Evolutionary conservation across 139 green algal species (phyloP), one percentile per base, ranked within the genome.

Genomic region (Coccomyxa sp.): DNA sequence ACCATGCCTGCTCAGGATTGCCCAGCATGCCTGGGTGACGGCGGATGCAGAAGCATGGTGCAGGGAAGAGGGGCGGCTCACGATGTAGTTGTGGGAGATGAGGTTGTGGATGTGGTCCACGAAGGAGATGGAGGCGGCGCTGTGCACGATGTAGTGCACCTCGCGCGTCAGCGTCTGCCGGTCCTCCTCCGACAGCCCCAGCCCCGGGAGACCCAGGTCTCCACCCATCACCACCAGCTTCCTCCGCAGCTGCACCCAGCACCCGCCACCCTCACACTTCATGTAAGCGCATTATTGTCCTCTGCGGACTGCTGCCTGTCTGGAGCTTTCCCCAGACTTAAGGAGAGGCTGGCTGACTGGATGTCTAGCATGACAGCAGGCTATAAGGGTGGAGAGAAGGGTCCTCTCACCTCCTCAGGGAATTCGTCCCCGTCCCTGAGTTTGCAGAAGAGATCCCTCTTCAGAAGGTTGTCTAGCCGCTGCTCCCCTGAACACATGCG

Each of bases 11-110:
- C n/a, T n/a, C n/a, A n/a, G n/a, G n/a, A n/a, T n/a, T n/a, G n/a
- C n/a, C n/a, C n/a, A n/a, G n/a, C n/a, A n/a, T n/a, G n/a, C n/a
- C n/a, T n/a, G n/a, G n/a, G n/a, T n/a, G n/a, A n/a, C n/a, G n/a
- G n/a, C n/a, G n/a, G n/a, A n/a, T n/a, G n/a, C n/a, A n/a, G n/a
- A n/a, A n/a, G n/a, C n/a, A n/a, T n/a, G n/a, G n/a, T n/a, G n/a
- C n/a, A n/a, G n/a, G n/a, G n/a, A 64, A 22, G 50, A 64, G 50
- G 64, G 7, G 64, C 10, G 0, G 69, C 73, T 37, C 73, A 78
- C 75, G 29, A 35, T 10, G 68, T 81, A 81, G 77, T 81, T 81
- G 34, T 81, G 69, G 7, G 6, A 7, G 0, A 81, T 39, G 39
- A 70, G 36, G n/a, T 34, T 10, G 69, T 73, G 69, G 18, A 81